Percentiles rank a stretch among this genome's conserved stretches.
These are phyloP conservation scores for Annona cherimola DNA, from an alignment of 164 flowering plant species.

Conservation along the genomic window DNA sequence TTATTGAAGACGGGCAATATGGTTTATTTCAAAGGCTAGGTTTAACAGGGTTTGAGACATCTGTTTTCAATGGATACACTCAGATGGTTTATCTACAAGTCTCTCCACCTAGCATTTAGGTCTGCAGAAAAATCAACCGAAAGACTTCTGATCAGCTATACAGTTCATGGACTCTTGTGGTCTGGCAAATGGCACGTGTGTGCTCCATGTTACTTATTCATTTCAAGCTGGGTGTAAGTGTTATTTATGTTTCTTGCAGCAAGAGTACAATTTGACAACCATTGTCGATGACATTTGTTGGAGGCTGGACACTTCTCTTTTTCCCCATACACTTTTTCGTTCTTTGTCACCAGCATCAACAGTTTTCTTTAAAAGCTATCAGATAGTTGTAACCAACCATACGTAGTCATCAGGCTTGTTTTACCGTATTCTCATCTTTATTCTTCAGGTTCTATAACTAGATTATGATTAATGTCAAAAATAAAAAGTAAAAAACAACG, in stretches of 20 bases:
- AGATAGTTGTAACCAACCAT: not conserved
- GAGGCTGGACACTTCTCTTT: not conserved
- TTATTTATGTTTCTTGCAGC: not conserved
- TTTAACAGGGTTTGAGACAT: constrained; percentile 52
- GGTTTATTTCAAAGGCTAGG: constrained; percentile 81
- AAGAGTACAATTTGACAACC: not conserved
- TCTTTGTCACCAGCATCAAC: not conserved
- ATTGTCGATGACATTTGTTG: not conserved
- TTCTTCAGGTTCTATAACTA: too few species aligned
- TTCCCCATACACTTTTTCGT: not conserved
- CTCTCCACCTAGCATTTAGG: constrained; percentile 44
- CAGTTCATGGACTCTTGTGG: not conserved
- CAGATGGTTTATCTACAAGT: constrained; percentile 93
- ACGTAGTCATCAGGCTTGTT: not conserved
- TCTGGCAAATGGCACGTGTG: not conserved
- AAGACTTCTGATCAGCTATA: constrained; percentile 1
- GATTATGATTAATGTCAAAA: too few species aligned
- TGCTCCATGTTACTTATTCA: too few species aligned
- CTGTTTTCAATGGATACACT: constrained; percentile 96
- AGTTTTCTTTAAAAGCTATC: too few species aligned
- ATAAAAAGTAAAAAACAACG: too few species aligned
- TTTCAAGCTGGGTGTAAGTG: too few species aligned
- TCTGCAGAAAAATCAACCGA: constrained; percentile 8
- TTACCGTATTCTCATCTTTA: not conserved
- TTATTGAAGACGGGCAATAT: constrained; percentile 86